These are phyloP conservation scores for Maudiozyma humilis DNA, from an alignment of 1,139 yeast genomes.

Conservation along the genomic window DNA sequence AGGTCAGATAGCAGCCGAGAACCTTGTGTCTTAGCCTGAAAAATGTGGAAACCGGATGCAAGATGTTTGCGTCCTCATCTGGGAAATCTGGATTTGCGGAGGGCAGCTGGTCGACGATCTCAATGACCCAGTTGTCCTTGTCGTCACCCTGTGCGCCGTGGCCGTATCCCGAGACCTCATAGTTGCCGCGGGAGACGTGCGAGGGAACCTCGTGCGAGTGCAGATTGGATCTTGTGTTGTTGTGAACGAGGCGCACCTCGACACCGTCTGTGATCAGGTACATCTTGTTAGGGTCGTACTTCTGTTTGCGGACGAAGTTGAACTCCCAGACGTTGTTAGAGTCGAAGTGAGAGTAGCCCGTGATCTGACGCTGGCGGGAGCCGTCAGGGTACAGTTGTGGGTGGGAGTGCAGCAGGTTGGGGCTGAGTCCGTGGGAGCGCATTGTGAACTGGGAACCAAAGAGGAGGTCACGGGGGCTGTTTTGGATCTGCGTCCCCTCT, in stretches of 20 bases:
- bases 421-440: conserved; percentile 66
- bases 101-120: conserved; percentile 48
- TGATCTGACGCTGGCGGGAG: conserved; percentile 63
- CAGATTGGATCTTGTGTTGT: conserved; percentile 43
- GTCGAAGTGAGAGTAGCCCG: conserved; percentile 71
- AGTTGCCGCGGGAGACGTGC: conserved; percentile 44
- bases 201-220: conserved; percentile 57
- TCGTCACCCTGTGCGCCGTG: conserved; percentile 44
- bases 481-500: conserved; percentile 43
- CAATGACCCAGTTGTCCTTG: conserved; percentile 68
- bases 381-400: conserved; percentile 62
- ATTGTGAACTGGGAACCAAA: conserved; percentile 57
- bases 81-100: conserved; percentile 41
- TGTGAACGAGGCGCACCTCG: conserved; percentile 48
- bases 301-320: conserved; percentile 38
- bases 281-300: conserved; percentile 20
- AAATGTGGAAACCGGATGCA: conserved; percentile 66
- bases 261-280: conserved; percentile 41
- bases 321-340: conserved; percentile 56
- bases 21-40: conserved; percentile 55
- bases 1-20: conserved; percentile 65
- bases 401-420: conserved; percentile 67
- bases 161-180: conserved; percentile 68
- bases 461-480: conserved; percentile 55
- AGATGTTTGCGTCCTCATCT: conserved; percentile 34